Conservation (phyloP, 78 protist genomes). For the Speleostelium caveatum region DNA sequence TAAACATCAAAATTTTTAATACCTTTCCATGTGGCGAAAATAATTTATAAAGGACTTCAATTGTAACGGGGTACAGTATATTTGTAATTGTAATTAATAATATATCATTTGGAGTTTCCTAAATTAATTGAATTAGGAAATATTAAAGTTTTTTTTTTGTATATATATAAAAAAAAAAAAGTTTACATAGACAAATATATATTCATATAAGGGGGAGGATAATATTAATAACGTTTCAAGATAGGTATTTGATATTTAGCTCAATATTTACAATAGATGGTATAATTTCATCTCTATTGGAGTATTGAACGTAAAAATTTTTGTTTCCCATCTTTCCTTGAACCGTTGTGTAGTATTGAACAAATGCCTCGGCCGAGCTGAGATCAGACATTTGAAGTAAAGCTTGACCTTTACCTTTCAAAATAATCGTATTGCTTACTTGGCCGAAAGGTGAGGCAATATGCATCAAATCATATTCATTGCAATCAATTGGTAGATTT, state of each 20-base stretch:
- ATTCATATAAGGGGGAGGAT: neutral
- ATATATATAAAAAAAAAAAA: neutral
- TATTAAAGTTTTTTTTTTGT: too few relatives aligned
- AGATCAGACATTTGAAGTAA: slow-evolving; percentile 61
- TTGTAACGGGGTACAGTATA: slow-evolving; percentile 82
- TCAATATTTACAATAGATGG: slow-evolving; percentile 22
- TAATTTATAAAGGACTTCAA: slow-evolving; percentile 80
- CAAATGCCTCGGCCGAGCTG: slow-evolving; percentile 12
- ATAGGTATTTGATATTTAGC: neutral
- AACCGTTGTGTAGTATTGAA: slow-evolving; percentile 63
- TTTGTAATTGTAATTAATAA: slow-evolving; percentile 79
- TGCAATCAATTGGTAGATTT: slow-evolving; percentile 65
- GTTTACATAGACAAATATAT: neutral
- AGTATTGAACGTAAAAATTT: slow-evolving; percentile 55
- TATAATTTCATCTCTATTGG: slow-evolving; percentile 73
- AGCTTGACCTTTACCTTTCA: slow-evolving; percentile 71
- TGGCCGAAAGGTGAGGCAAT: slow-evolving; percentile 48
- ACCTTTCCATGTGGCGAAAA: slow-evolving; percentile 81
- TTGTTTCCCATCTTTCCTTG: slow-evolving; percentile 58
- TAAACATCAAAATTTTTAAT: slow-evolving; percentile 79
- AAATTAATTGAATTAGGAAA: neutral
- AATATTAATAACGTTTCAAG: neutral
- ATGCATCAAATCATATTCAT: slow-evolving; percentile 63
- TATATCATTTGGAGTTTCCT: slow-evolving; percentile 79
- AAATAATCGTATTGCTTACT: slow-evolving; percentile 54